Evolutionary conservation across 1,284 basidiomycete species (phyloP).

Genomic region (Coniferiporia sulphurascens): DNA sequence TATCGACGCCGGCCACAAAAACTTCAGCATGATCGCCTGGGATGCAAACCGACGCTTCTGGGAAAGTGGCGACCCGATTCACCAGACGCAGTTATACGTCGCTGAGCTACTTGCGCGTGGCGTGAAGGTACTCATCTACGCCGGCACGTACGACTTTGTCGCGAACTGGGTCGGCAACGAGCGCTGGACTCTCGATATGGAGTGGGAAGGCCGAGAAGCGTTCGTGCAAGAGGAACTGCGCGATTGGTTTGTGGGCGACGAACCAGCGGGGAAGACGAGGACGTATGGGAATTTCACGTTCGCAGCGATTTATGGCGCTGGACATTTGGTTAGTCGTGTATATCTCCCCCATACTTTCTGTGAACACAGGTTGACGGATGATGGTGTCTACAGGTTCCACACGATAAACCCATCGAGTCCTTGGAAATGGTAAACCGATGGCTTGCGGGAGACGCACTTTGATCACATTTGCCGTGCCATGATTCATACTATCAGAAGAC

Average conservation of each 20-base stretch:
- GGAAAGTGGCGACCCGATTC: conserved; percentile 35
- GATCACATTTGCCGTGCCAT: not conserved
- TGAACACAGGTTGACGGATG: not conserved
- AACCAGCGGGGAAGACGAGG: conserved; percentile 52
- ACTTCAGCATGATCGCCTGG: conserved; percentile 47
- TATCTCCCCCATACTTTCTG: too few relatives aligned
- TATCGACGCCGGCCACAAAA: conserved; percentile 45
- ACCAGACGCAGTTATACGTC: conserved; percentile 51
- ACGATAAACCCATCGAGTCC: conserved; percentile 55
- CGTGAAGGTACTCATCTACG: conserved; percentile 70
- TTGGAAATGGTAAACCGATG: conserved; percentile 49
- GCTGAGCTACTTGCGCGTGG: conserved; percentile 70
- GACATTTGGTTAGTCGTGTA: conserved; percentile 51
- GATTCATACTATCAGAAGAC: not conserved
- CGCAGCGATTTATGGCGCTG: conserved; percentile 53
- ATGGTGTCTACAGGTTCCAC: conserved; percentile 48
- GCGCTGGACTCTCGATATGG: conserved; percentile 53
- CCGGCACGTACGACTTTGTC: conserved; percentile 68
- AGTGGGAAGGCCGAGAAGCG: conserved; percentile 56
- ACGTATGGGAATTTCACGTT: conserved; percentile 57
- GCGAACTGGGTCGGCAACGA: conserved; percentile 77
- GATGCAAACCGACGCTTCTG: conserved; percentile 40
- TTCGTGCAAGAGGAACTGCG: conserved; percentile 43
- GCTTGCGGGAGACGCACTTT: conserved; percentile 32
- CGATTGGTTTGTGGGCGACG: conserved; percentile 53